Evolutionary conservation across 495 filamentous ascomycete genomes (phyloP).

Genomic region (Penicillium arizonense): DNA sequence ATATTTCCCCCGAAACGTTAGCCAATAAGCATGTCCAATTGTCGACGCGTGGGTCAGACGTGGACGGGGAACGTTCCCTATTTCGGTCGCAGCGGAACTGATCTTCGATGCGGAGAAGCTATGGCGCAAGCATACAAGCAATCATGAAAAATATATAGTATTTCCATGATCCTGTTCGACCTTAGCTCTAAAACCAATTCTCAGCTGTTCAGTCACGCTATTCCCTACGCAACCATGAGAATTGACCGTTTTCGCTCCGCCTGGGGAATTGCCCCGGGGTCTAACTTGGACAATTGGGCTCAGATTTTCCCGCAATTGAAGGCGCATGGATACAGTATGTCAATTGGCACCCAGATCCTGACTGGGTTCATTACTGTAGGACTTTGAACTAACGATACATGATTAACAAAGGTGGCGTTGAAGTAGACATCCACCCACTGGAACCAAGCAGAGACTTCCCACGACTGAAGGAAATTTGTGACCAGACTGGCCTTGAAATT

Average conservation of each 20-base stretch:
- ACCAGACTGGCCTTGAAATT: slow-evolving; percentile 22
- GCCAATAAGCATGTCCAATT: not conserved
- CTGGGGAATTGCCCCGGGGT: slow-evolving; percentile 23
- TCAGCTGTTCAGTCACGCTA: not conserved
- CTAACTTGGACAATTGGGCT: slow-evolving; percentile 17
- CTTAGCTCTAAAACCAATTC: not conserved
- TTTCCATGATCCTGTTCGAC: not conserved
- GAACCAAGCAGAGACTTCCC: slow-evolving; percentile 9
- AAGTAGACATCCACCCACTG: slow-evolving; percentile 20
- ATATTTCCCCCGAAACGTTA: too few species aligned
- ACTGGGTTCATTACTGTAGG: not conserved
- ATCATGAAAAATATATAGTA: not conserved
- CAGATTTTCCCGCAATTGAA: slow-evolving; percentile 21
- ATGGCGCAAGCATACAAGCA: not conserved
- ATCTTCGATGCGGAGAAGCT: not conserved
- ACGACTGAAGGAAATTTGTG: slow-evolving; percentile 16
- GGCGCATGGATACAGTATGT: slow-evolving; percentile 25
- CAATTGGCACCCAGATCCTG: too few species aligned
- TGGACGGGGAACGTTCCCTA: slow-evolving; percentile 12
- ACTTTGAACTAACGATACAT: too few species aligned
- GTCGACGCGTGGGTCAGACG: not conserved
- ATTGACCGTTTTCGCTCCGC: slow-evolving; percentile 19
- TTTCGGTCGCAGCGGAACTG: not conserved
- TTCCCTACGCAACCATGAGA: slow-evolving; percentile 4
- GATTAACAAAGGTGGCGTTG: slow-evolving; percentile 13